These are phyloP conservation scores for Tetrapyrgos nigripes DNA, from an alignment of 1,284 basidiomycete species.

Conservation along the genomic window DNA sequence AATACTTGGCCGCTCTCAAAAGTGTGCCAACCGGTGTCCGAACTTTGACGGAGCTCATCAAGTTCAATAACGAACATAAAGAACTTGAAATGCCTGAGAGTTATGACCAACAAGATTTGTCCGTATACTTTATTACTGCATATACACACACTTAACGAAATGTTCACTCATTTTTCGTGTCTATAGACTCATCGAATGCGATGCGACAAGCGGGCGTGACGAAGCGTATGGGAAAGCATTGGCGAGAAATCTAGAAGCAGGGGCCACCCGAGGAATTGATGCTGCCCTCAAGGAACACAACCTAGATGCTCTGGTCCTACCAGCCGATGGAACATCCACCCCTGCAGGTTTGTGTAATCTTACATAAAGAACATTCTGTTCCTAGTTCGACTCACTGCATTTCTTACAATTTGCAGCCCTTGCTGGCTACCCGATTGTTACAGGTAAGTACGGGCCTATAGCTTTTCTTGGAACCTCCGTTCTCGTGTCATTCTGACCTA, in stretches of 20 bases:
- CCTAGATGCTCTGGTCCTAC: slow-evolving; percentile 65
- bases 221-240: slow-evolving; percentile 55
- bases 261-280: slow-evolving; percentile 64
- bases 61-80: slow-evolving; percentile 57
- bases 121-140: slow-evolving; percentile 16
- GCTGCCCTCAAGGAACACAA: slow-evolving; percentile 54
- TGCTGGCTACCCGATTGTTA: slow-evolving; percentile 65
- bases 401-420: slow-evolving; percentile 43
- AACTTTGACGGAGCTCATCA: slow-evolving; percentile 60
- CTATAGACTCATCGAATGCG: slow-evolving; percentile 50
- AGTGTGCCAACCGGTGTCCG: slow-evolving; percentile 59
- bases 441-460: slow-evolving; percentile 39
- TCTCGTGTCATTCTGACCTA: background rate
- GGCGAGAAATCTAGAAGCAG: slow-evolving; percentile 56
- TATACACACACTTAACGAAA: background rate
- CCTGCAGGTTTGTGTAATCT: slow-evolving; percentile 50
- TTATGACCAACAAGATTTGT: slow-evolving; percentile 54
- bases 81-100: slow-evolving; percentile 54
- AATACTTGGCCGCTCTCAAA: slow-evolving; percentile 49
- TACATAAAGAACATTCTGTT: no score
- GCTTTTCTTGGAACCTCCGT: background rate
- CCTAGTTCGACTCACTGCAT: slow-evolving; percentile 14
- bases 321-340: slow-evolving; percentile 53
- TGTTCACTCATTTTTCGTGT: background rate
- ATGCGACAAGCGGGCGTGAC: slow-evolving; percentile 54